A percentile compares a stretch with the other conserved stretches of the same genome.
Conservation (phyloP, 768 basidiomycete species). For the Mycena epipterygia region DNA sequence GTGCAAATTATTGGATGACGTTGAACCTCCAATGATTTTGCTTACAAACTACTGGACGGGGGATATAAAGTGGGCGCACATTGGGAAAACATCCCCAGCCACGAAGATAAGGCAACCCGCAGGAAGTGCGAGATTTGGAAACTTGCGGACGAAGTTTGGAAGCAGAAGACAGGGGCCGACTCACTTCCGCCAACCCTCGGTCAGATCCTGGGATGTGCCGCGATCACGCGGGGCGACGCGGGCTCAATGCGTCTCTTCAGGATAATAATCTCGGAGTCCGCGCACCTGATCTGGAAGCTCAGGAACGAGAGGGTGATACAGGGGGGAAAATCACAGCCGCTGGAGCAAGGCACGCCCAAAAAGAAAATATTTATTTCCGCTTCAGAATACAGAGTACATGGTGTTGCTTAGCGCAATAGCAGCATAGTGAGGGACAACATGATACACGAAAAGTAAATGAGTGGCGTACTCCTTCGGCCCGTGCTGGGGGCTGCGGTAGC, state of each 20-base stretch:
- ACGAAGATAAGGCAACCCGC: background rate
- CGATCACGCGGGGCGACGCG: background rate
- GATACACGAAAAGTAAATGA: constrained; percentile 15
- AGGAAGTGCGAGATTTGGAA: background rate
- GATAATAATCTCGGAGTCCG: constrained; percentile 26
- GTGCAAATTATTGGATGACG: no score
- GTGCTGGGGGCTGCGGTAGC: constrained; percentile 9
- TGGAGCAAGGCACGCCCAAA: constrained; percentile 16
- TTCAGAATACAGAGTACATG: constrained; percentile 15
- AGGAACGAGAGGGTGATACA: constrained; percentile 1
- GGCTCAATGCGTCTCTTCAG: constrained; percentile 14
- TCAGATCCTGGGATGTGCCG: background rate
- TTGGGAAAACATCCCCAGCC: no score
- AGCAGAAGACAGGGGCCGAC: constrained; percentile 5
- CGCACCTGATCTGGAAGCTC: constrained; percentile 28
- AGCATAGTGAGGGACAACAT: constrained; percentile 12
- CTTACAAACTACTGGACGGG: no score
- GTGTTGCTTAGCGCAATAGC: constrained; percentile 18
- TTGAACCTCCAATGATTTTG: no score
- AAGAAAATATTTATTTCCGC: constrained; percentile 17
- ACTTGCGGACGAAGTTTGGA: constrained; percentile 3
- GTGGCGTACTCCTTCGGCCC: constrained; percentile 14
- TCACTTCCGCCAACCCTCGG: constrained; percentile 7
- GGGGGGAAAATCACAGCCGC: background rate
- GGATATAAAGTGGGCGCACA: no score